A percentile compares a stretch with the other conserved stretches of the same genome.
These are phyloP conservation scores for Agapanthus africanus DNA, from an alignment of 106 monocot species.

Conservation along the genomic window DNA sequence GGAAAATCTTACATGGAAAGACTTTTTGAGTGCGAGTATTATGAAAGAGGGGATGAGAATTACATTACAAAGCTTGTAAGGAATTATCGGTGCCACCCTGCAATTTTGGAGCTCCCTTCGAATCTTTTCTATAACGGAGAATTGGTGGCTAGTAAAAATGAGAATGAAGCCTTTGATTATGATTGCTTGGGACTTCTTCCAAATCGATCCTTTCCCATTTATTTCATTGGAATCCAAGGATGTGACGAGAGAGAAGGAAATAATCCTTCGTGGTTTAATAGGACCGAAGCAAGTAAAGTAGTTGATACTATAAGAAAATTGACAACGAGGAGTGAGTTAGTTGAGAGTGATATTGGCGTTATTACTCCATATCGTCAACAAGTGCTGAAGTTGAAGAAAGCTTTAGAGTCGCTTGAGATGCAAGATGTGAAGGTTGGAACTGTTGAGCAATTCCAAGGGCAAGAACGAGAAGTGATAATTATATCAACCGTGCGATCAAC, in stretches of 20 bases:
- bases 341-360: conserved; percentile 67
- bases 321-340: conserved; percentile 31
- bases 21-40: conserved; percentile 59
- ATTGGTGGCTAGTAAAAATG: conserved; percentile 70
- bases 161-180: conserved; percentile 39
- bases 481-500: conserved; percentile 97
- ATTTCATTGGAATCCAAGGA: conserved; percentile 91
- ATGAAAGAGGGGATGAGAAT: conserved; percentile 52
- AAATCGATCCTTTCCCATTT: conserved; percentile 75
- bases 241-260: conserved; percentile 94
- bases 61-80: conserved; percentile 80
- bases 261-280: conserved; percentile 99
- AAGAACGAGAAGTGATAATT: conserved; percentile 84
- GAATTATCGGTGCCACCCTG: conserved; percentile 90
- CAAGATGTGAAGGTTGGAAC: conserved; percentile 85
- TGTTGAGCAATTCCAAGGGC: conserved; percentile 95
- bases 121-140: conserved; percentile 73
- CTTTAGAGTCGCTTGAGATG: conserved; percentile 60
- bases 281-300: conserved; percentile 90
- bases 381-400: conserved; percentile 72
- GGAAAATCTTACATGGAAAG: conserved; percentile 80
- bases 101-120: conserved; percentile 88
- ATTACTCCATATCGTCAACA: conserved; percentile 95
- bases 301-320: conserved; percentile 65
- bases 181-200: conserved; percentile 60